Evolutionary conservation across 495 filamentous ascomycete genomes (phyloP), one percentile per base, ranked within the genome.

Genomic region (Trichoderma gamsii): DNA sequence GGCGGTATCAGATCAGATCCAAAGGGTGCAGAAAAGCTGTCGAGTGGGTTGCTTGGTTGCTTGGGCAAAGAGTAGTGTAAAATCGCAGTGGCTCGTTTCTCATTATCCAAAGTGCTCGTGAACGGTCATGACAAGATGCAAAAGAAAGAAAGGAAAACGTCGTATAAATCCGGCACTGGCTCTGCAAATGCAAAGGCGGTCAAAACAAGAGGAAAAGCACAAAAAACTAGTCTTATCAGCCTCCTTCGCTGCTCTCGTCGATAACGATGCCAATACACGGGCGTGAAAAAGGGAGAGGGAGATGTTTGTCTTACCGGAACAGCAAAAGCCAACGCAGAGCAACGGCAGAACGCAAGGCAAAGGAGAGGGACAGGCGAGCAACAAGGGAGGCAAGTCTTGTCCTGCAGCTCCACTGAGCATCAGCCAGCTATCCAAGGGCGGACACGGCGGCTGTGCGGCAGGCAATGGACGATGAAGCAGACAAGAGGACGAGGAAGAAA

Each of bases 31-130:
- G 25, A 61, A 61, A 13, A 61, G 56, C 23, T 52, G 56, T 61
- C 23, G n/a, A 25, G 56, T 25, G 56, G 27, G 51, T 56, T 56
- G 56, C 32, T 18, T 61, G 56, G 8, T 61, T 61, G 49, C 49
- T 61, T 61, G 27, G 56, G 56, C 27, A 61, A 32, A 61, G 35
- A 61, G 8, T 61, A 25, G 56, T 61, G 56, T 61, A 61, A 18
- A 61, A 61, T 61, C 56, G 56, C 56, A 61, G 56, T 61, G 56
- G 56, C 56, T 61, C 56, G 56, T 61, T 61, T 61, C 56, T 61
- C 56, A 61, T 61, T 61, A 61, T 61, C 25, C 56, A 61, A 32
- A 61, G 16, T 61, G 56, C 56, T 61, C 56, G 56, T 61, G 11
- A 32, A 61, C 56, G 56, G 56, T 61, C 56, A 61, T 61, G 56